A percentile compares a stretch with the other conserved stretches of the same genome.
Conservation (phyloP, 2,329 filamentous ascomycete species). For the Chaetomium globosum region DNA sequence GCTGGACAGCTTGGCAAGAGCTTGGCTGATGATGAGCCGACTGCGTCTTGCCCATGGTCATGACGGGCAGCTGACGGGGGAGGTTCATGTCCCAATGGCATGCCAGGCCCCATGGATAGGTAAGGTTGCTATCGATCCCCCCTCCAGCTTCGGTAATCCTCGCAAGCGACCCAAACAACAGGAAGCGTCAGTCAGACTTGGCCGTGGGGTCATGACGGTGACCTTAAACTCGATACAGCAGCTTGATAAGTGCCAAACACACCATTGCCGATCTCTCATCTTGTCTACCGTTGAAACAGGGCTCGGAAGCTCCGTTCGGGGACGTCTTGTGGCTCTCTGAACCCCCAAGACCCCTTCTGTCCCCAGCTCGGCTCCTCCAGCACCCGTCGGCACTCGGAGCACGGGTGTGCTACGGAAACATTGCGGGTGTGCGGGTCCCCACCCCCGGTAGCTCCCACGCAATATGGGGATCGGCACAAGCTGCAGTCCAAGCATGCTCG, state of each 20-base stretch:
- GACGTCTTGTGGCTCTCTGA: neutral
- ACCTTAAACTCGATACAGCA: neutral
- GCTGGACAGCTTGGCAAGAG: neutral
- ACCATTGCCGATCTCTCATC: neutral
- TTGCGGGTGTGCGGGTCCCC: neutral
- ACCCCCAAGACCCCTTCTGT: neutral
- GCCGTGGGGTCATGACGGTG: neutral
- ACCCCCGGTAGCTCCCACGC: neutral
- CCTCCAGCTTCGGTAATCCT: too few relatives aligned
- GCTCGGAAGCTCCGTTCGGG: neutral
- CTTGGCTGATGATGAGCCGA: neutral
- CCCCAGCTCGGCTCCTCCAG: neutral
- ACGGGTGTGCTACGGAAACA: constrained; percentile 9
- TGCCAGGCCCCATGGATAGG: too few relatives aligned
- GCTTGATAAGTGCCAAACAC: neutral
- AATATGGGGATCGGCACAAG: constrained; percentile 16
- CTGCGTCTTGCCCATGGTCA: neutral
- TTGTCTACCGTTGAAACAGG: constrained; percentile 7
- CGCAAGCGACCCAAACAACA: neutral
- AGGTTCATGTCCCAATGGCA: neutral
- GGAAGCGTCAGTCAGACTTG: neutral
- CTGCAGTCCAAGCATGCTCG: neutral
- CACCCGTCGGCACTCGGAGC: constrained; percentile 1
- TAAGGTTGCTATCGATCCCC: too few relatives aligned
- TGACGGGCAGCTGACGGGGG: neutral